A percentile compares a stretch with the other conserved stretches of the same genome.
Conservation (phyloP, 495 filamentous ascomycete species). For the Aspergillus avenaceus region DNA sequence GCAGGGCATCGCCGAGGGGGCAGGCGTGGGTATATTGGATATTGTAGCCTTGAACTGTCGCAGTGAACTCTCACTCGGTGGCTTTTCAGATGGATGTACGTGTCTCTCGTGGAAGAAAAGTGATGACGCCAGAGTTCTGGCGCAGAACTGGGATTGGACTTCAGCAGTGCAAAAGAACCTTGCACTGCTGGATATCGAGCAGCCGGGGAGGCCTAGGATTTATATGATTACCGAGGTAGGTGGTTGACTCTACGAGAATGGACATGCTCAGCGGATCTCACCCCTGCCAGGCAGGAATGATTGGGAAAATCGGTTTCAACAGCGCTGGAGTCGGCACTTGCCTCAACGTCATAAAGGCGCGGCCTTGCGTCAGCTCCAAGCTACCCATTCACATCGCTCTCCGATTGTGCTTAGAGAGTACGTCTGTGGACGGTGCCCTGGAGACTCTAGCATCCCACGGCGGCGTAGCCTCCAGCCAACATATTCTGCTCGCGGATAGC, state of each 20-base stretch:
- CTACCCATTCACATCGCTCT: slow-evolving; percentile 63
- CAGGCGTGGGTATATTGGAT: slow-evolving; percentile 46
- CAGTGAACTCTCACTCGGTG: slow-evolving; percentile 63
- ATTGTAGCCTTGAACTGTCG: slow-evolving; percentile 65
- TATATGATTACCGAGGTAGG: slow-evolving; percentile 43
- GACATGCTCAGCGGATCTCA: neutral
- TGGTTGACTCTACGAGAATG: neutral
- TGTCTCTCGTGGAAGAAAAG: slow-evolving; percentile 49
- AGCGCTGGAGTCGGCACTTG: slow-evolving; percentile 58
- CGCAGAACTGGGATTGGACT: slow-evolving; percentile 69
- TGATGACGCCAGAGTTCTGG: slow-evolving; percentile 39
- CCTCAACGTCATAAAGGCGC: slow-evolving; percentile 62
- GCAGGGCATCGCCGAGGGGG: slow-evolving; percentile 56
- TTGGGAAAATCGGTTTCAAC: slow-evolving; percentile 71
- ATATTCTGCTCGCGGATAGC: slow-evolving; percentile 58
- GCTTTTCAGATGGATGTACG: slow-evolving; percentile 63
- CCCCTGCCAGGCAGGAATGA: slow-evolving; percentile 55
- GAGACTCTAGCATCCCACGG: slow-evolving; percentile 36
- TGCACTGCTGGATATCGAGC: slow-evolving; percentile 50
- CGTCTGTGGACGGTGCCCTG: slow-evolving; percentile 48
- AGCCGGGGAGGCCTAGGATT: slow-evolving; percentile 42
- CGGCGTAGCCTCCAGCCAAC: slow-evolving; percentile 58
- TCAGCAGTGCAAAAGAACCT: slow-evolving; percentile 47
- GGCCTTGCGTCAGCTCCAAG: slow-evolving; percentile 48
- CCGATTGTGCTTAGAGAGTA: slow-evolving; percentile 53